A percentile compares a stretch with the other conserved stretches of the same genome.
Conservation (phyloP, 768 basidiomycete species). For the Lactarius psammicola region DNA sequence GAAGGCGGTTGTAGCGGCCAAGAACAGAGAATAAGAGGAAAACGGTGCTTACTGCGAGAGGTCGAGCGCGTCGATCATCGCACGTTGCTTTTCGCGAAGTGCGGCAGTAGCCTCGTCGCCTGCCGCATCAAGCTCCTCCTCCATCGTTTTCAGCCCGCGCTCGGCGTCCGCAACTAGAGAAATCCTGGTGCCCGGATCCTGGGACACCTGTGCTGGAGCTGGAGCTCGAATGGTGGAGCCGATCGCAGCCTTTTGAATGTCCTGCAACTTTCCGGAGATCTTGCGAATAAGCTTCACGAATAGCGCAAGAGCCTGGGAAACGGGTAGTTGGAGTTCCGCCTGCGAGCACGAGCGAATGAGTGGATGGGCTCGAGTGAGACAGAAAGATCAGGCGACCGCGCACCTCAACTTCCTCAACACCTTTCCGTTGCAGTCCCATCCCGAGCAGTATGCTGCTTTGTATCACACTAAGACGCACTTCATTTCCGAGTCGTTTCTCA, state of each 20-base stretch:
- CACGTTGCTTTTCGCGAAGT: slow-evolving; percentile 70
- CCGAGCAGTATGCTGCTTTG: slow-evolving; percentile 91
- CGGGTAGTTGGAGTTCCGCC: slow-evolving; percentile 79
- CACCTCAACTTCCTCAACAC: slow-evolving; percentile 87
- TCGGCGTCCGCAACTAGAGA: slow-evolving; percentile 24
- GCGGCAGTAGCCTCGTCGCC: slow-evolving; percentile 60
- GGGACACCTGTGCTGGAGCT: slow-evolving; percentile 20
- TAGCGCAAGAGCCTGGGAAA: slow-evolving; percentile 83
- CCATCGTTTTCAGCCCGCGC: slow-evolving; percentile 35
- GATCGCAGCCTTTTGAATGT: slow-evolving; percentile 78
- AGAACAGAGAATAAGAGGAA: slow-evolving; percentile 4
- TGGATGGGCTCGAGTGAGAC: not conserved
- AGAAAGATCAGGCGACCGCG: slow-evolving; percentile 26
- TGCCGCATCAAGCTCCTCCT: slow-evolving; percentile 50
- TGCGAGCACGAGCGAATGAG: slow-evolving; percentile 33
- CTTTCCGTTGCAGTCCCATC: slow-evolving; percentile 85
- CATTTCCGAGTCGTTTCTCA: slow-evolving; percentile 63
- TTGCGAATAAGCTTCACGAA: slow-evolving; percentile 91
- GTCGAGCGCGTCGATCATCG: slow-evolving; percentile 87
- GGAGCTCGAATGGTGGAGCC: slow-evolving; percentile 54
- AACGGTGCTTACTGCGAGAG: slow-evolving; percentile 68
- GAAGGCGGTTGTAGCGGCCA: not conserved
- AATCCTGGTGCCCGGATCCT: not conserved
- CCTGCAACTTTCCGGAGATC: slow-evolving; percentile 68
- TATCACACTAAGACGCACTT: slow-evolving; percentile 74